Base-by-base conservation (phyloP, 257 asterid genomes). In the Sherardia arvensis region DNA sequence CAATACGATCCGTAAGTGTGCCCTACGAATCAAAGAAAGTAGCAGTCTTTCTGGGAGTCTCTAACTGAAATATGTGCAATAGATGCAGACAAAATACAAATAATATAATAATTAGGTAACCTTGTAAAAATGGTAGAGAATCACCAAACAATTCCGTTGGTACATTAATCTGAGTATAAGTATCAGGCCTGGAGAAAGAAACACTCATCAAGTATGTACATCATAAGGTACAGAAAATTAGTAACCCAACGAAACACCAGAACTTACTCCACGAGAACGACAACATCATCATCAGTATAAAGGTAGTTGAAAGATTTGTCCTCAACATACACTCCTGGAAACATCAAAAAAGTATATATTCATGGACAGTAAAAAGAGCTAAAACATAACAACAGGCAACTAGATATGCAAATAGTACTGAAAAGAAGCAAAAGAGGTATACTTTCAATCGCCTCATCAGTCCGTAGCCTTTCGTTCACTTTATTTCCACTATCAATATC, bases 401-500 rank as follows among this genome's bases (percentile, higher is more conserved):
- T 10, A 38, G 11, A 1, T 59, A 33, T 60, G 10, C 27, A 21
- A 22, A 10, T 9, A 20, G n/a, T 10, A 33, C 48, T n/a, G 21
- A 48, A 17, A 66, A 25, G 62, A 71, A 26, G 62, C 53, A 59
- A 49, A 67, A 59, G 10, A 66, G 30, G 68, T 93, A 66, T 93
- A 93, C 97, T 87, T 74, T 90, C 96, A 71, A 93, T 71, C 30
- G 91, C 53, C 84, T 93, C 97, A 67, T 90, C 96, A 0, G 99
- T 93, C 53, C 97, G 90, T 66, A 93, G 66, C 75, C 99, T 85
- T 80, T 90, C 99, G 48, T 87, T 93, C 62, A 79, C 64, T 79
- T 93, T 93, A 84, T 61, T 85, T 73, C 99, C 99, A 75, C 90
- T 84, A 77, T 84, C 95, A 62, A 93, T 78, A 73, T 93, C 99